Evolutionary conservation across 352 stramenopile genomes (phyloP).

Genomic region (Stramenopiles sp.): DNA sequence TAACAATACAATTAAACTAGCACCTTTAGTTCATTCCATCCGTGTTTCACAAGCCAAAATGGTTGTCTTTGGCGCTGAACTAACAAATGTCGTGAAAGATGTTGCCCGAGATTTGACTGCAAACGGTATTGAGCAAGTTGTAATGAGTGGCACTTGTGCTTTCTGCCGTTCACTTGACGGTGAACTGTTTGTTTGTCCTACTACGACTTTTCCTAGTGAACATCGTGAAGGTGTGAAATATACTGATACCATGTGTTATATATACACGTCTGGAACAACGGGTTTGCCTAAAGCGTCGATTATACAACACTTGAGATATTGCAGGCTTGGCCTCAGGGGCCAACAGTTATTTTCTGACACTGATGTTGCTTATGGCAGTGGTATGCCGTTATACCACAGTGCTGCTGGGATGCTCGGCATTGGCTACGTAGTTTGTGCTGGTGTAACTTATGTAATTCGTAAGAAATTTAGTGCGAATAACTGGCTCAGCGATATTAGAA

Average conservation of each 20-base stretch:
- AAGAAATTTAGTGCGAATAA: constrained; percentile 43
- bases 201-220: not conserved
- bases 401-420: constrained; percentile 49
- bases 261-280: constrained; percentile 60
- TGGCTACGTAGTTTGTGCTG: constrained; percentile 49
- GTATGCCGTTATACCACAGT: constrained; percentile 57
- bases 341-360: not conserved
- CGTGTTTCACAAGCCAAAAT: constrained; percentile 37
- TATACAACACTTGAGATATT: constrained; percentile 17
- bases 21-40: constrained; percentile 48
- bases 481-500: constrained; percentile 49
- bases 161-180: not conserved
- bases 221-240: constrained; percentile 16
- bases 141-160: no score
- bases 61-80: constrained; percentile 43
- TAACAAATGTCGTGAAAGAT: constrained; percentile 31
- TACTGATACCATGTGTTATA: constrained; percentile 37
- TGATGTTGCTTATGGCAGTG: constrained; percentile 43
- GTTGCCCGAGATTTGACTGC: constrained; percentile 27
- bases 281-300: constrained; percentile 23
- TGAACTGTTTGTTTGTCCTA: not conserved
- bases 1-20: constrained; percentile 45
- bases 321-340: constrained; percentile 1
- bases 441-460: constrained; percentile 45
- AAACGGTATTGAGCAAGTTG: not conserved